Percentiles rank a stretch among this genome's conserved stretches.
phyloP scores from a whole-genome alignment of 805 yeast species.

The Myxozyma melibiosi region DNA sequence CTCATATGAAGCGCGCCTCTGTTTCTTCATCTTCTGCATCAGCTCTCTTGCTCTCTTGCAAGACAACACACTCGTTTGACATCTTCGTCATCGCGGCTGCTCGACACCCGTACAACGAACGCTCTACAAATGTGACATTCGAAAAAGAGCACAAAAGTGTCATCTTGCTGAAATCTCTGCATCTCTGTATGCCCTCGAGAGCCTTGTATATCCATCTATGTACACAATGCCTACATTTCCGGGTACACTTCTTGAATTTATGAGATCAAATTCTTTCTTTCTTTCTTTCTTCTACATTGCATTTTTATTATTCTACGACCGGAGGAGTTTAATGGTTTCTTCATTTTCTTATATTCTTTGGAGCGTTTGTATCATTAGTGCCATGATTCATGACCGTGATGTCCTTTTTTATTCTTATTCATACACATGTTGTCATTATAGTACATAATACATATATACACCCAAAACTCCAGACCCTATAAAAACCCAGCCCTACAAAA shows the following conservation, averaged over 20 bases:
- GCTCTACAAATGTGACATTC: too few species aligned
- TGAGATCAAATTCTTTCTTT: too few species aligned
- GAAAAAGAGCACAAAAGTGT: too few species aligned
- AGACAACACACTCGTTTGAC: neutral
- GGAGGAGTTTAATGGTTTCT: neutral
- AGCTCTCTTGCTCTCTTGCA: neutral
- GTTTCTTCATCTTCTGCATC: neutral
- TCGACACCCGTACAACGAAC: too few species aligned
- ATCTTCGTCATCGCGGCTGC: neutral
- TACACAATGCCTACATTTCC: too few species aligned
- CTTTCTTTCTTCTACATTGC: neutral
- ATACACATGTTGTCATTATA: neutral
- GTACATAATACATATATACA: neutral
- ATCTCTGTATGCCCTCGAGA: too few species aligned
- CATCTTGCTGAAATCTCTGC: too few species aligned
- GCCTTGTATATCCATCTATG: too few species aligned
- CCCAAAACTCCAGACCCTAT: neutral
- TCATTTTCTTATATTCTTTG: neutral
- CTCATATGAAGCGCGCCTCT: neutral
- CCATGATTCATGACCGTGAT: neutral
- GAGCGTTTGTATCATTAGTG: neutral
- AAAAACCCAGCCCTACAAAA: neutral
- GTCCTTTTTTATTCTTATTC: neutral
- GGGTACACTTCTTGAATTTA: too few species aligned
- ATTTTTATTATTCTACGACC: too few species aligned